A percentile compares a stretch with the other conserved stretches of the same genome.
Evolutionary conservation across 805 yeast species (phyloP).

Genomic region (Jamesozyma rosinii): DNA sequence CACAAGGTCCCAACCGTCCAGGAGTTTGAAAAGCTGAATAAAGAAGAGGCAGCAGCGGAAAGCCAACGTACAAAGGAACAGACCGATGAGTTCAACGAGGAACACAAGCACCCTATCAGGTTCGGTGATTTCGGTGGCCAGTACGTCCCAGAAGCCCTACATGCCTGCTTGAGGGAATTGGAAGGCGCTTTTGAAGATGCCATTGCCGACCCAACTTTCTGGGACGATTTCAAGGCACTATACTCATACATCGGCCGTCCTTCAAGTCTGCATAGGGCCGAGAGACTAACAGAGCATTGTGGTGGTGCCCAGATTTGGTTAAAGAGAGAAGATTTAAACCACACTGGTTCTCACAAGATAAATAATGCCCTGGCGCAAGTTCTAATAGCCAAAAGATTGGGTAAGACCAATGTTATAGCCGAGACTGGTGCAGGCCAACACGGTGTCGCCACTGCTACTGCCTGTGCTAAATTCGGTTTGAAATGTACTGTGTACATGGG

Average conservation of each 20-base stretch:
- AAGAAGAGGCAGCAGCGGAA: conserved; percentile 13
- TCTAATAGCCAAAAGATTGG: conserved; percentile 66
- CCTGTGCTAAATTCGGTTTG: conserved; percentile 86
- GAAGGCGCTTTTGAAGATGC: conserved; percentile 84
- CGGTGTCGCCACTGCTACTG: conserved; percentile 90
- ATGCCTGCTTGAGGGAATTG: conserved; percentile 80
- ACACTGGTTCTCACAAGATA: conserved; percentile 82
- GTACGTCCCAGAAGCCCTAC: conserved; percentile 93
- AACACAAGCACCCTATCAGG: conserved; percentile 60
- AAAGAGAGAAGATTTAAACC: conserved; percentile 92
- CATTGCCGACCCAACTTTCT: conserved; percentile 78
- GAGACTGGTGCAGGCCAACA: conserved; percentile 94
- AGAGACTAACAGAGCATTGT: conserved; percentile 75
- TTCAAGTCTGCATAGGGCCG: conserved; percentile 83
- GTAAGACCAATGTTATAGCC: conserved; percentile 69
- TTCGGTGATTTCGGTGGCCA: conserved; percentile 98
- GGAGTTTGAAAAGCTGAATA: conserved; percentile 32
- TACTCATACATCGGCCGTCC: conserved; percentile 96
- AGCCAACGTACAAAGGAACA: background rate
- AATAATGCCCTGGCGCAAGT: conserved; percentile 81
- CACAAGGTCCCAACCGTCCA: conserved; percentile 25
- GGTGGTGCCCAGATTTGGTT: conserved; percentile 98
- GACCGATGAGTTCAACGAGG: conserved; percentile 38
- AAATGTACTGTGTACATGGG: conserved; percentile 96
- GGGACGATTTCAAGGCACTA: conserved; percentile 81